Evolutionary conservation across 495 filamentous ascomycete genomes (phyloP), one percentile per base, ranked within the genome.

Genomic region (Oidiodendron maius): DNA sequence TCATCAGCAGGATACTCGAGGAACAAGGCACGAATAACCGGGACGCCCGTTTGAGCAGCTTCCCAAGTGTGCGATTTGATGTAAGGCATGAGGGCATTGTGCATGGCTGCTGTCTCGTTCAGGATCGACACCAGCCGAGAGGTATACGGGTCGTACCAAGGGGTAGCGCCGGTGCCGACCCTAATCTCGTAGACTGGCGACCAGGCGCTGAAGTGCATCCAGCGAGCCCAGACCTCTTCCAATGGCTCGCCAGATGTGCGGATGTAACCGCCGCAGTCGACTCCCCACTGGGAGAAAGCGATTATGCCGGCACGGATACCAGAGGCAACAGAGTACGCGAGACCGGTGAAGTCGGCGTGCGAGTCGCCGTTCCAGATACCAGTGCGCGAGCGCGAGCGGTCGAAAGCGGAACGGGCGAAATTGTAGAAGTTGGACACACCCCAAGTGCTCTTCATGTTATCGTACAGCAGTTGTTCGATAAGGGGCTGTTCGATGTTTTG

Each of bases 181-280:
- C 60, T 60, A 47, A 65, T 57, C 51, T 65, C 63, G 44, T 63
- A 65, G 26, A 59, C 55, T 18, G 61, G 58, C 11, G 51, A 54
- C 42, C 63, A 65, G 11, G 61, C 49, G 13, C 45, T 48, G 46
- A 65, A 65, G 50, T 55, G 56, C 61, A 65, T 65, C 63, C 63
- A 65, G 12, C 63, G 36, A 3, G 58, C 61, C 61, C 61, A 65
- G 15, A 65, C 40, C 46, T 65, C 63, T 39, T 60, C 56, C 1
- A 47, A 55, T 12, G 63, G 63, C 13, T 51, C 46, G n/a, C 51
- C 40, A 4, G 15, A 20, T 24, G 40, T 54, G 17, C 61, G 49
- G 1, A 54, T 44, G 53, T 63, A 65, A 1, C 63, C 63, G 6
- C 63, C 63, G 10, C 56, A 61, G 48, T 65, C 63, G n/a, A 56